These are phyloP conservation scores for Suillus alpinus DNA, from an alignment of 768 basidiomycete genomes.

Conservation along the genomic window DNA sequence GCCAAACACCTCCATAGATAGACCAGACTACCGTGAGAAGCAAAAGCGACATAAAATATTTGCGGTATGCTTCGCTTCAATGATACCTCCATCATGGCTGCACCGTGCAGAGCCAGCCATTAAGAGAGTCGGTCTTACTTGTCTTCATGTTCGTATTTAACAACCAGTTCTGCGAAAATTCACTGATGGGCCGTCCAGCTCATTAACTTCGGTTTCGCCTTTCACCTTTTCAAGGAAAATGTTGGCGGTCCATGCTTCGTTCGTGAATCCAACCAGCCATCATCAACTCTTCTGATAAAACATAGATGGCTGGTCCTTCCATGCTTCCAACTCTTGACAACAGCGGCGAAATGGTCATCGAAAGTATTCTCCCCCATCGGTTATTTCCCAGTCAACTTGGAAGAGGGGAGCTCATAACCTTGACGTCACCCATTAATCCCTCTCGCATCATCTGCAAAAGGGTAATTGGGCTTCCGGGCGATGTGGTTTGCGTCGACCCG, in stretches of 20 bases:
- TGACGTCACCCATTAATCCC: conserved; percentile 69
- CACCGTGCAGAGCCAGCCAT: conserved; percentile 9
- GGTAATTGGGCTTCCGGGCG: conserved; percentile 86
- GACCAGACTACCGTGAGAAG: too few species aligned
- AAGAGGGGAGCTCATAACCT: conserved; percentile 77
- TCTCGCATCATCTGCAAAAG: conserved; percentile 79
- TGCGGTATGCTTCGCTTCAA: neutral
- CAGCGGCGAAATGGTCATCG: conserved; percentile 60
- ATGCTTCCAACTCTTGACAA: conserved; percentile 75
- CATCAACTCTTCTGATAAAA: neutral
- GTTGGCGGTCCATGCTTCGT: conserved; percentile 57
- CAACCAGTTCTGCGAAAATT: neutral
- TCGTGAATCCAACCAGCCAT: conserved; percentile 14
- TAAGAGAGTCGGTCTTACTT: conserved; percentile 22
- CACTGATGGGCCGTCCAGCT: conserved; percentile 32
- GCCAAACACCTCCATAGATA: too few species aligned
- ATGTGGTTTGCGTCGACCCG: conserved; percentile 86
- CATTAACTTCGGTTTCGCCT: conserved; percentile 51
- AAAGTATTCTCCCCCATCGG: conserved; percentile 55
- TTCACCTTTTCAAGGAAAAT: conserved; percentile 64
- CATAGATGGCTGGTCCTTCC: conserved; percentile 68
- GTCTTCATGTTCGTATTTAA: conserved; percentile 24
- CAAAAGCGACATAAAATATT: neutral
- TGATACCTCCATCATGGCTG: conserved; percentile 16
- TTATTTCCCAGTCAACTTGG: conserved; percentile 48